Base-by-base conservation (phyloP, 805 yeast genomes). In the Wickerhamiella dianesei region DNA sequence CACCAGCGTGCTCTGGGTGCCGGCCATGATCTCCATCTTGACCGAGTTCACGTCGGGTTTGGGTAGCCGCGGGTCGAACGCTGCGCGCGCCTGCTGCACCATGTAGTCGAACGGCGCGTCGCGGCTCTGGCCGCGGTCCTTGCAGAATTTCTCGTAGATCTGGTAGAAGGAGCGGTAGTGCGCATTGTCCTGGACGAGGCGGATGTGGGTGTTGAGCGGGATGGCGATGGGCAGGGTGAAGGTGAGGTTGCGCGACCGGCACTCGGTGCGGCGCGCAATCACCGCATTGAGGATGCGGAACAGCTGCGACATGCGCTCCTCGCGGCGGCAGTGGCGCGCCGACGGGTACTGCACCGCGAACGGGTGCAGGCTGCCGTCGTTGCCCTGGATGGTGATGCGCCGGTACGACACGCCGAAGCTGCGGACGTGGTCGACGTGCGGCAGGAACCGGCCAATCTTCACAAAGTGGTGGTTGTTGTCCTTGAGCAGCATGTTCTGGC, bases 301-400 rank as follows among this genome's bases (percentile, higher is more conserved):
- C 53, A 92, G 66, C 62, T 92, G 98, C 71, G 86, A 82, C 48
- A 92, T 79, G 46, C 95, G 75, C 60, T 92, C 99, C 61, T 92
- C 99, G 46, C 98, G 78, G 60, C 98, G 81, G 56, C 95, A 85
- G 58, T 89, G 96, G 56, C 99, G 79, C 12, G 96, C 96, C 14
- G 97, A 94, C 4, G 99, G 98, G 63, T 83, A 87, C 67, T 92
- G 98, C 18, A 92, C 94, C 0, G 96, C 94, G 70, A 92, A 94
- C 42, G 89, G 77, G 64, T 89, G 96, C 45, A 82, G 63, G 52
- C 85, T 77, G 53, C 97, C 97, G 63, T 92, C 96, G 56, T 85
- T 85, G 12, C 97, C 97, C 43, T 96, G 76, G 40, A 94, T 84
- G 43, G 82, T 81, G 48, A 92, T 70, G 37, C 97, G 74, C 59